Conservation (phyloP, 2,329 filamentous ascomycete species). For the Fusarium proliferatum region DNA sequence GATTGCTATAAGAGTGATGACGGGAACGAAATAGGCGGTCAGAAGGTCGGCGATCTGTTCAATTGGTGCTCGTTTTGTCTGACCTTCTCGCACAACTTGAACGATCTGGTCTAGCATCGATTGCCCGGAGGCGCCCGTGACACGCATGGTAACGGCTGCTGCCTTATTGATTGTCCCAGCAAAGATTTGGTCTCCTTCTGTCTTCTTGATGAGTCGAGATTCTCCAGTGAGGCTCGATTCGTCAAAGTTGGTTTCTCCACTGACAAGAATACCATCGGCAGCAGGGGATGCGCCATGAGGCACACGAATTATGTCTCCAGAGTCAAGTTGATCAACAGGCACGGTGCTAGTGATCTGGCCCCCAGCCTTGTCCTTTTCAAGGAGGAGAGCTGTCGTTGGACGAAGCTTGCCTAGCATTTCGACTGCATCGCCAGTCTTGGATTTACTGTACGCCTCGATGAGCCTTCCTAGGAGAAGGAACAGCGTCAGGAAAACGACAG, state of each 20-base stretch:
- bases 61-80: constrained; percentile 79
- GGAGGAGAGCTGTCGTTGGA: constrained; percentile 79
- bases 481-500: constrained; percentile 89
- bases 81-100: constrained; percentile 79
- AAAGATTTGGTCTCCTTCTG: constrained; percentile 71
- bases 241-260: constrained; percentile 78
- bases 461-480: constrained; percentile 82
- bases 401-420: constrained; percentile 81
- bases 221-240: constrained; percentile 91
- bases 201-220: constrained; percentile 74
- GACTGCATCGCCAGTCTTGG: constrained; percentile 88
- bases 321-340: constrained; percentile 77
- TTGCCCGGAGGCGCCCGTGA: constrained; percentile 72
- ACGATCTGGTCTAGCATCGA: constrained; percentile 87
- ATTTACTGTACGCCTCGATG: constrained; percentile 91
- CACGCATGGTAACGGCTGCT: constrained; percentile 68
- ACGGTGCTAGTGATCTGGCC: constrained; percentile 55
- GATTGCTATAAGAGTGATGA: constrained; percentile 76
- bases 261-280: constrained; percentile 77
- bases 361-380: constrained; percentile 58
- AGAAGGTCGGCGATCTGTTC: constrained; percentile 79
- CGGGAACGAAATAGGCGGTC: constrained; percentile 81
- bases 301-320: constrained; percentile 79
- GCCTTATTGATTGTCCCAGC: constrained; percentile 81
- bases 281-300: constrained; percentile 85